phyloP scores from a whole-genome alignment of 345 rosid species.

The Sisymbrium irio region DNA sequence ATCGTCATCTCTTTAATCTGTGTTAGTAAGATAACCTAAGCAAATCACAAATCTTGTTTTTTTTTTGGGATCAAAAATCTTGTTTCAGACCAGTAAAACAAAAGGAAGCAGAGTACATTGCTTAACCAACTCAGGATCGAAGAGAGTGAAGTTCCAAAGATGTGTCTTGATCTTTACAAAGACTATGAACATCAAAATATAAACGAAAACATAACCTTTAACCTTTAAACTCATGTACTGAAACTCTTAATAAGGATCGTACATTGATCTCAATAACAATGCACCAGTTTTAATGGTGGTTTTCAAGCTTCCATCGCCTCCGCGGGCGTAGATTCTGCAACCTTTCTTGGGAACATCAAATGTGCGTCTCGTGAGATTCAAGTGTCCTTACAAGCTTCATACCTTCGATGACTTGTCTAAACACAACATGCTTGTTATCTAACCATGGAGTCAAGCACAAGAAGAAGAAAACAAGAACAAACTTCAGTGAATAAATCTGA shows the following conservation, averaged over 20 bases:
- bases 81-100: no score
- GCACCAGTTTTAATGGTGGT: not conserved
- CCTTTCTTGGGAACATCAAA: slow-evolving; percentile 56
- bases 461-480: not conserved
- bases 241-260: no score
- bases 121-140: slow-evolving; percentile 58
- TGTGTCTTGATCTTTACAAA: slow-evolving; percentile 84
- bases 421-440: slow-evolving; percentile 91
- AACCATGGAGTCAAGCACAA: slow-evolving; percentile 57
- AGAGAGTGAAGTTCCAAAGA: slow-evolving; percentile 75
- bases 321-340: slow-evolving; percentile 76
- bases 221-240: no score
- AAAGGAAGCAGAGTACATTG: slow-evolving; percentile 92
- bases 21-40: no score
- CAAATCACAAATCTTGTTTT: no score
- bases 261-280: not conserved
- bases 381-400: slow-evolving; percentile 67
- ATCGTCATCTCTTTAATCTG: no score
- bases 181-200: no score
- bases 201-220: no score
- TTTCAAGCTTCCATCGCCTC: slow-evolving; percentile 65
- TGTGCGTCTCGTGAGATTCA: slow-evolving; percentile 73
- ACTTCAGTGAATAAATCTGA: not conserved
- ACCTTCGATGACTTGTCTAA: slow-evolving; percentile 78
- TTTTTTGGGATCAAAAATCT: no score